These are phyloP conservation scores for Corniculantispora saksenae DNA, from an alignment of 2,329 filamentous ascomycete species.

Conservation along the genomic window DNA sequence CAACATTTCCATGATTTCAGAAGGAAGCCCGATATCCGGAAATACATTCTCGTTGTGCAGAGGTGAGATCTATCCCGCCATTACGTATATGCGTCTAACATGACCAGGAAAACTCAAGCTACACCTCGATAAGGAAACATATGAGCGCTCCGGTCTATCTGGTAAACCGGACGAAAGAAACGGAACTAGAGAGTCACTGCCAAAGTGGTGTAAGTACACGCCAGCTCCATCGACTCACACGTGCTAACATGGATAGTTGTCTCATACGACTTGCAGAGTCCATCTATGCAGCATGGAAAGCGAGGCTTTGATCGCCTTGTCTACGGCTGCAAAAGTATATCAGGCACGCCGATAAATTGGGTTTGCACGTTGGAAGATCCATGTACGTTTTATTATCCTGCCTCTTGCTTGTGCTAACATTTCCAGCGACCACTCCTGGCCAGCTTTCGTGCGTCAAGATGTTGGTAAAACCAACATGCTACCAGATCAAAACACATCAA, in stretches of 20 bases:
- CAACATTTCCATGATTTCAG: conserved; percentile 79
- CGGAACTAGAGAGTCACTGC: conserved; percentile 60
- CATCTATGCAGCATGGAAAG: conserved; percentile 80
- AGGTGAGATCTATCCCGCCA: conserved; percentile 44
- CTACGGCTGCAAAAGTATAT: conserved; percentile 77
- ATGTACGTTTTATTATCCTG: conserved; percentile 1
- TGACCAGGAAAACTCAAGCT: conserved; percentile 68
- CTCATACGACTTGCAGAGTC: conserved; percentile 70
- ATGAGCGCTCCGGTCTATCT: conserved; percentile 78
- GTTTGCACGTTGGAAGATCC: conserved; percentile 65
- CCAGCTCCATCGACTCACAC: background rate
- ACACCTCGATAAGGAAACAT: conserved; percentile 77
- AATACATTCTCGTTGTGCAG: conserved; percentile 71
- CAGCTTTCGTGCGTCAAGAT: background rate
- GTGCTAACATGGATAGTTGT: conserved; percentile 58
- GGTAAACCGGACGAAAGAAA: conserved; percentile 67
- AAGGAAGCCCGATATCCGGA: conserved; percentile 69
- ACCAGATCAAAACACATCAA: conserved; percentile 21
- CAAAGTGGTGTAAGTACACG: conserved; percentile 66
- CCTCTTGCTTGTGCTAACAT: background rate
- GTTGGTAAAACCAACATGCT: background rate
- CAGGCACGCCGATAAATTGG: conserved; percentile 71
- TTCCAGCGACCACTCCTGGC: background rate
- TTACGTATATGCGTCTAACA: background rate
- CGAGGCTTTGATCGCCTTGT: conserved; percentile 77